Base-by-base conservation (phyloP, 352 stramenopile species). In the Phytophthora ohioensis region DNA sequence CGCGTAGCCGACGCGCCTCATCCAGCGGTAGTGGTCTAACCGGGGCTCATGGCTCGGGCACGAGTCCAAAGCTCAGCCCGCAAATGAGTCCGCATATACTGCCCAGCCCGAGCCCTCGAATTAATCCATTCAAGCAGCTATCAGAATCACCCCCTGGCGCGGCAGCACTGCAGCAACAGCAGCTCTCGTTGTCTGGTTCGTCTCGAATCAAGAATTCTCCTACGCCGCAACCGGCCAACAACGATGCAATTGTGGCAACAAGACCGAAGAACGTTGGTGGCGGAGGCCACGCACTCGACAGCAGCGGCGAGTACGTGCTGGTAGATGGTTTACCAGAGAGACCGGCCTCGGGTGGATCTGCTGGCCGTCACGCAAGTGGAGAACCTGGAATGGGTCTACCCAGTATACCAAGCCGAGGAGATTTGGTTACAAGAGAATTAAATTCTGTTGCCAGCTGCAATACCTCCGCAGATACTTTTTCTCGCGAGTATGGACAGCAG, bases 121-220 rank as follows among this genome's bases (percentile, higher is more conserved):
- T 91, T 64, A 93, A 93, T 31, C 85, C 85, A 13, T 93, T 93
- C 55, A 91, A 91, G 61, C 72, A 84, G 42, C 54, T 83, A 15
- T 76, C 77, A 11, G 82, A 85, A 38, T 86, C 76, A 1, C 74
- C 79, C 12, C 70, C 76, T 36, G 69, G 67, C 41, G 70, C 49
- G 15, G 56, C 65, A 68, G 69, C 61, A 53, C 68, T 69, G 47
- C 67, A 74, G 38, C 69, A 78, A 5, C 64, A 76, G 30, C 69
- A 77, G 10, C 45, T 64, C 54, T 65, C 64, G 15, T 30, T 70
- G 4, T 64, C 64, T 30, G 52, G 47, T 11, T 76, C 61, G 6
- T 75, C 38, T 65, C 60, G 65, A 17, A 66, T 43, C 30, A 69
- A 72, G 15, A 73, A 5, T 31, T 38, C 38, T 51, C 13, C 46